phyloP scores from a whole-genome alignment of 2,329 filamentous ascomycete species.

The Trichoderma polysporum region DNA sequence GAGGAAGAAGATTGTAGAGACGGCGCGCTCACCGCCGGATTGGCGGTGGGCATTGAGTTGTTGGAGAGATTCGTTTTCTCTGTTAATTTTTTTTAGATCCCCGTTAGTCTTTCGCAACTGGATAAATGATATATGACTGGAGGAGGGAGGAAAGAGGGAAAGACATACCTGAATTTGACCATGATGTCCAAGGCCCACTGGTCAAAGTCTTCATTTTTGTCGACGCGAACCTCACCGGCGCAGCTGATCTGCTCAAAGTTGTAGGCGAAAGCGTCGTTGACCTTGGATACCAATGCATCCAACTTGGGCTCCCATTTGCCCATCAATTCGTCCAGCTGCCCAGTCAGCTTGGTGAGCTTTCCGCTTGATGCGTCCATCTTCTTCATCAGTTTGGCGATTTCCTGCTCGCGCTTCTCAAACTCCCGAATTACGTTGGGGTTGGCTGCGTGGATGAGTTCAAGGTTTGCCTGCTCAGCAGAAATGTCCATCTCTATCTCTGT shows the following conservation, averaged over 20 bases:
- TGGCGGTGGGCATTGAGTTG: conserved; percentile 89
- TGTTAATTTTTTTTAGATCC: conserved; percentile 36
- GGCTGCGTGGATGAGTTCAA: conserved; percentile 77
- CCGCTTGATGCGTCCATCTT: conserved; percentile 55
- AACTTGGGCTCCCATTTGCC: conserved; percentile 79
- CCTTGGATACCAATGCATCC: conserved; percentile 72
- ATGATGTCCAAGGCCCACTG: conserved; percentile 91
- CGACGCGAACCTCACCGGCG: conserved; percentile 82
- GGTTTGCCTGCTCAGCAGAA: conserved; percentile 67
- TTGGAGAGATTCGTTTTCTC: conserved; percentile 78
- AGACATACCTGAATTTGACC: conserved; percentile 85
- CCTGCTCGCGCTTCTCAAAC: conserved; percentile 68
- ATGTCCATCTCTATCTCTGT: conserved; percentile 73
- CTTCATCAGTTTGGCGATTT: conserved; percentile 65
- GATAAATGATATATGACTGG: not conserved
- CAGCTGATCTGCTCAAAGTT: conserved; percentile 95
- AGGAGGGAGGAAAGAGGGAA: not conserved
- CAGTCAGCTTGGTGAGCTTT: conserved; percentile 55
- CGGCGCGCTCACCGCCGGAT: conserved; percentile 91
- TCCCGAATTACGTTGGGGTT: conserved; percentile 74
- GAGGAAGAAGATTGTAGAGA: conserved; percentile 97
- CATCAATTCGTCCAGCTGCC: conserved; percentile 65
- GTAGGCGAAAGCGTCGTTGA: conserved; percentile 87
- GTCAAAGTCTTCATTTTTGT: conserved; percentile 92
- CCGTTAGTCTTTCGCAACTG: not conserved